Percentiles rank a stretch among this genome's conserved stretches.
Evolutionary conservation across 495 filamentous ascomycete species (phyloP).

Genomic region (Cryomyces minteri): DNA sequence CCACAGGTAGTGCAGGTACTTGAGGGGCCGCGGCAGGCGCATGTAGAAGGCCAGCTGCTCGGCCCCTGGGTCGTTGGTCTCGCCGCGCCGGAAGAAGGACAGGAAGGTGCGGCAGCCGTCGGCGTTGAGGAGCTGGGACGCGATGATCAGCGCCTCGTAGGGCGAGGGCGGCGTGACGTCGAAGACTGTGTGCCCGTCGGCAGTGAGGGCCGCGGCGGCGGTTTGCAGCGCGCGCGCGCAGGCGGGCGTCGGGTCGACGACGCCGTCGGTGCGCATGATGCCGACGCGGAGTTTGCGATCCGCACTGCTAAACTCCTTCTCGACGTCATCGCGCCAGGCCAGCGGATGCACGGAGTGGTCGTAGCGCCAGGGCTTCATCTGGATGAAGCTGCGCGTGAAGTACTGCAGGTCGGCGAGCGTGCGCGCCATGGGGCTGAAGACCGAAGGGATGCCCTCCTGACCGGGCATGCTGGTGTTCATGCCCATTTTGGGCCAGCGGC

Average conservation of each 20-base stretch:
- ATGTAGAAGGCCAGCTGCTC: conserved; percentile 53
- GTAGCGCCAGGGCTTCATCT: conserved; percentile 85
- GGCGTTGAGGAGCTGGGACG: conserved; percentile 66
- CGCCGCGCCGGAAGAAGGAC: conserved; percentile 56
- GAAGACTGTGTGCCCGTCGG: conserved; percentile 57
- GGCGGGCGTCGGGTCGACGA: conserved; percentile 75
- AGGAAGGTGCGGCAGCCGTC: conserved; percentile 74
- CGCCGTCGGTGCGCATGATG: conserved; percentile 60
- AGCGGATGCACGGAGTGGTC: conserved; percentile 77
- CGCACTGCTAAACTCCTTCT: conserved; percentile 32
- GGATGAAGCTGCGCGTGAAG: conserved; percentile 60
- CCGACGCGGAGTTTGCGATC: conserved; percentile 53
- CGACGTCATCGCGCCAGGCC: conserved; percentile 47
- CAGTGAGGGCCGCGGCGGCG: conserved; percentile 45
- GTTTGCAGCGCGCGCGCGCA: conserved; percentile 59
- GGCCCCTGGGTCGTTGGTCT: conserved; percentile 68
- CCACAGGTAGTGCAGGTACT: conserved; percentile 77
- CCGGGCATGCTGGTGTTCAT: conserved; percentile 82
- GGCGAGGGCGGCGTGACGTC: conserved; percentile 51
- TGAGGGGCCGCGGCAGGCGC: conserved; percentile 51
- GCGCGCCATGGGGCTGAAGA: conserved; percentile 86
- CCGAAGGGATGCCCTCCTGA: conserved; percentile 77
- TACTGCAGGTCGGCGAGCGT: conserved; percentile 73
- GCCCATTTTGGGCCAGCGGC: conserved; percentile 79
- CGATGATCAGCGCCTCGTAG: conserved; percentile 61